Conservation (phyloP, 495 filamentous ascomycete genomes). For the Penicillium maclennaniae region DNA sequence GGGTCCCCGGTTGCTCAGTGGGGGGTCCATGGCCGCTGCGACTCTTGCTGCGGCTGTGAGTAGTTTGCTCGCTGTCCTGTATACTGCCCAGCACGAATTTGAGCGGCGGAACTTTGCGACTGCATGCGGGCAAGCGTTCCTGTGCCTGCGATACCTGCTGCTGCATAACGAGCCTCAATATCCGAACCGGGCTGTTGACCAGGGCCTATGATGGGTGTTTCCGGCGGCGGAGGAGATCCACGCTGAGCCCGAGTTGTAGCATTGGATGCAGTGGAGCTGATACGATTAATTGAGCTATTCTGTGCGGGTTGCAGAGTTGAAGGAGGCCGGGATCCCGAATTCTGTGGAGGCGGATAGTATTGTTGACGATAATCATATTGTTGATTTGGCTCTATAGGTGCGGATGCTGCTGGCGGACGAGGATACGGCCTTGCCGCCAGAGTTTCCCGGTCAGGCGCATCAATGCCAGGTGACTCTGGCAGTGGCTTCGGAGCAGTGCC, state of each 20-base stretch:
- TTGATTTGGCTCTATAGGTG: constrained; percentile 28
- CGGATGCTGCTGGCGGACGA: constrained; percentile 23
- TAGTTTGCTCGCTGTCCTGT: constrained; percentile 45
- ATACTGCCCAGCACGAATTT: constrained; percentile 74
- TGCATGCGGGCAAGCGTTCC: constrained; percentile 75
- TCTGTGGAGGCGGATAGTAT: constrained; percentile 59
- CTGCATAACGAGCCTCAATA: constrained; percentile 87
- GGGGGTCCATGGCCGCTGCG: constrained; percentile 90
- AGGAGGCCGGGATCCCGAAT: constrained; percentile 27
- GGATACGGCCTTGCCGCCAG: constrained; percentile 50
- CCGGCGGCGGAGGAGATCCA: constrained; percentile 91
- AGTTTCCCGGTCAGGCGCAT: constrained; percentile 64
- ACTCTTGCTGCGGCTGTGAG: constrained; percentile 44
- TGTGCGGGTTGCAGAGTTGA: constrained; percentile 39
- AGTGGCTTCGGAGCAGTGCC: constrained; percentile 68
- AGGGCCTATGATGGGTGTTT: constrained; percentile 82
- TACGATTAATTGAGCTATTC: constrained; percentile 60
- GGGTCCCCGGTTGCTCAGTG: constrained; percentile 81
- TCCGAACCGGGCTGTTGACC: constrained; percentile 65
- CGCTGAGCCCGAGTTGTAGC: constrained; percentile 89
- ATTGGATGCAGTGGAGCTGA: constrained; percentile 83
- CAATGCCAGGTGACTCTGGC: constrained; percentile 70
- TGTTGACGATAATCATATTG: constrained; percentile 59
- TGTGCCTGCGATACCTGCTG: constrained; percentile 80
- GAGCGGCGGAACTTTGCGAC: constrained; percentile 76